phyloP scores from a whole-genome alignment of 78 protist genomes.

The Ministeria vibrans region DNA sequence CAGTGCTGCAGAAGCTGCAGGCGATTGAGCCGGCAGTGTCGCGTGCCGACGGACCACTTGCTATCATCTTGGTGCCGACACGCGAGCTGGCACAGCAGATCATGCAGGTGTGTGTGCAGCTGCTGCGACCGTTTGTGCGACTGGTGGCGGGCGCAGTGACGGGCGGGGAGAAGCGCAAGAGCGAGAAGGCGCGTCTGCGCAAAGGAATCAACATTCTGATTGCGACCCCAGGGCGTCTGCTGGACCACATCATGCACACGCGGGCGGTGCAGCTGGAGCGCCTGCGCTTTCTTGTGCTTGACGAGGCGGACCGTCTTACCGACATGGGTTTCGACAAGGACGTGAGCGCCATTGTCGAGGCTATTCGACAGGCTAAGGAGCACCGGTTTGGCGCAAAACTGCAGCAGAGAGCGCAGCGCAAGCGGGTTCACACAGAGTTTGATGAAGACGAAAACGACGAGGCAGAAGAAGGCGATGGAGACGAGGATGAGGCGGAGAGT shows the following conservation, averaged over 20 bases:
- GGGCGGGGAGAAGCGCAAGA: conserved; percentile 73
- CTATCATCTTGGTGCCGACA: conserved; percentile 68
- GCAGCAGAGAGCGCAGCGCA: neutral
- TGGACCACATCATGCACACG: conserved; percentile 66
- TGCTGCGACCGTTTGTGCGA: conserved; percentile 10
- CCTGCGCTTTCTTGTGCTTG: conserved; percentile 51
- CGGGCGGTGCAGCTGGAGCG: neutral
- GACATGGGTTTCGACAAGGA: conserved; percentile 26
- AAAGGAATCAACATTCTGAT: conserved; percentile 64
- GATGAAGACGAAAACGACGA: too few relatives aligned
- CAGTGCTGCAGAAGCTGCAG: conserved; percentile 29
- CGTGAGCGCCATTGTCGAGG: conserved; percentile 5
- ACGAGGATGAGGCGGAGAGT: neutral
- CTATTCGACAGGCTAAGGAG: neutral
- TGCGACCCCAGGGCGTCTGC: conserved; percentile 80
- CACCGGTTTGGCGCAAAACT: neutral
- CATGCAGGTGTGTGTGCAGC: conserved; percentile 1
- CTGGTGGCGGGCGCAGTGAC: conserved; percentile 55
- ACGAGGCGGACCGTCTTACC: conserved; percentile 78
- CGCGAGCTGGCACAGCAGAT: conserved; percentile 69
- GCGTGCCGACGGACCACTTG: conserved; percentile 35
- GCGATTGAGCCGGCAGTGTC: neutral
- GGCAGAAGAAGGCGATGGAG: neutral
- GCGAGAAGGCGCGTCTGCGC: conserved; percentile 74
- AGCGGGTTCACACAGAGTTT: neutral